Conservation (phyloP, 345 rosid species). For the Eucalyptus tenuipes region DNA sequence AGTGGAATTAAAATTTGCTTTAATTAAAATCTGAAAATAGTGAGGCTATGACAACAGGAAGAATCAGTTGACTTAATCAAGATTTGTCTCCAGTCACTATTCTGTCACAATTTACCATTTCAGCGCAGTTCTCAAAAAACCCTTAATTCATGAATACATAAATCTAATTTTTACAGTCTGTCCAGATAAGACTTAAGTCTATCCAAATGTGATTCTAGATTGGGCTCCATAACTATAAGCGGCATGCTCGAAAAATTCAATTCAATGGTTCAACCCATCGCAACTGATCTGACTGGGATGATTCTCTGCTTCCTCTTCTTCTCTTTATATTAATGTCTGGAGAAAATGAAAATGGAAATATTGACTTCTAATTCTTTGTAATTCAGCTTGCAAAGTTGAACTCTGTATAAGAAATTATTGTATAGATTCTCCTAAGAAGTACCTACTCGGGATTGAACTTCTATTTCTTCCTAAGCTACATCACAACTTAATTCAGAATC, state of each 20-base stretch:
- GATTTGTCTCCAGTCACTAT: not conserved
- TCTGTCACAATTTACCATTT: not conserved
- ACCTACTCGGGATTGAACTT: not conserved
- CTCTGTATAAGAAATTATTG: not conserved
- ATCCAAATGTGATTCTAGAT: not conserved
- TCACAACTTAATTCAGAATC: not conserved
- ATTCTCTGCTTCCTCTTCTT: not conserved
- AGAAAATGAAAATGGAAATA: not conserved
- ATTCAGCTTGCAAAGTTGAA: not conserved
- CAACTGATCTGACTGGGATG: not conserved
- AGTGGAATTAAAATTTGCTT: not conserved
- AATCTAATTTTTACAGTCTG: not conserved
- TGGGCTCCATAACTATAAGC: not conserved
- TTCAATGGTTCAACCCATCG: not conserved
- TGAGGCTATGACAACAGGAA: not conserved
- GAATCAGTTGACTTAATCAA: not conserved
- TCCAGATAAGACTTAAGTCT: not conserved
- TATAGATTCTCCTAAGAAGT: not conserved
- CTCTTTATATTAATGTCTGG: not conserved
- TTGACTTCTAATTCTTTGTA: not conserved
- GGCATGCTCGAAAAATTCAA: not conserved
- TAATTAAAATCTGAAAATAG: not conserved
- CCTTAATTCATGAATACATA: not conserved
- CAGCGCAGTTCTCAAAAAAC: not conserved
- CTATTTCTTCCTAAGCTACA: not conserved